These are phyloP conservation scores for Apostasia ramifera DNA, from an alignment of 106 monocot genomes.

Conservation along the genomic window DNA sequence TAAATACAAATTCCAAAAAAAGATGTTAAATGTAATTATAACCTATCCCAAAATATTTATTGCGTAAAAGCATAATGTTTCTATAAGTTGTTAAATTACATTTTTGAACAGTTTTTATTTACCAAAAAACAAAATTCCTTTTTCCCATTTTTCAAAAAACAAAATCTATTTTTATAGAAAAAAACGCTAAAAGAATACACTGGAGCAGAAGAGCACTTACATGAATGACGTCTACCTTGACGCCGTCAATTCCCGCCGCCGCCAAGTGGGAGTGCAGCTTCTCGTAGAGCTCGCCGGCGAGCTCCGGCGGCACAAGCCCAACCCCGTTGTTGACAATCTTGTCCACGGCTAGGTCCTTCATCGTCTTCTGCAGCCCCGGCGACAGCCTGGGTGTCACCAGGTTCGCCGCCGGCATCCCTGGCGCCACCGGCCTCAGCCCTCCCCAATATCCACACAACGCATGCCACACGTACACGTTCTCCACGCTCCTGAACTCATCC, in stretches of 20 bases:
- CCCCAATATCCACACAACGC: conserved; percentile 96
- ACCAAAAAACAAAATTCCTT: too few species aligned
- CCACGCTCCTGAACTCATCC: conserved; percentile 33
- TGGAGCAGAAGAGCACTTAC: conserved; percentile 22
- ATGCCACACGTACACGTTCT: conserved; percentile 89
- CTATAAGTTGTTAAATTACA: too few species aligned
- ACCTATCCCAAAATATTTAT: too few species aligned
- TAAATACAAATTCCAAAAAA: too few species aligned
- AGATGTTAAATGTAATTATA: too few species aligned
- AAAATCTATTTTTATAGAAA: too few species aligned
- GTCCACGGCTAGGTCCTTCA: conserved; percentile 86
- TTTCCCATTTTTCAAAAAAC: too few species aligned
- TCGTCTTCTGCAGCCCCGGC: conserved; percentile 61
- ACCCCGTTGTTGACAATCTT: conserved; percentile 78
- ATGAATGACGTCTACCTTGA: conserved; percentile 93
- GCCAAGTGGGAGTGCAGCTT: conserved; percentile 61
- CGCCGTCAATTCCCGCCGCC: conserved; percentile 59
- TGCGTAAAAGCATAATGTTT: too few species aligned
- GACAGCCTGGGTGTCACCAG: conserved; percentile 51
- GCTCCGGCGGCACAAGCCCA: conserved; percentile 56
- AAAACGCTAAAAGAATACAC: too few species aligned
- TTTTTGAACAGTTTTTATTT: too few species aligned
- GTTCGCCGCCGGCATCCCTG: conserved; percentile 38
- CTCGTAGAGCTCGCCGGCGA: conserved; percentile 48
- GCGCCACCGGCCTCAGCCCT: conserved; percentile 40